These are phyloP conservation scores for Aspergillus neoniger DNA, from an alignment of 2,329 filamentous ascomycete species.

Conservation along the genomic window DNA sequence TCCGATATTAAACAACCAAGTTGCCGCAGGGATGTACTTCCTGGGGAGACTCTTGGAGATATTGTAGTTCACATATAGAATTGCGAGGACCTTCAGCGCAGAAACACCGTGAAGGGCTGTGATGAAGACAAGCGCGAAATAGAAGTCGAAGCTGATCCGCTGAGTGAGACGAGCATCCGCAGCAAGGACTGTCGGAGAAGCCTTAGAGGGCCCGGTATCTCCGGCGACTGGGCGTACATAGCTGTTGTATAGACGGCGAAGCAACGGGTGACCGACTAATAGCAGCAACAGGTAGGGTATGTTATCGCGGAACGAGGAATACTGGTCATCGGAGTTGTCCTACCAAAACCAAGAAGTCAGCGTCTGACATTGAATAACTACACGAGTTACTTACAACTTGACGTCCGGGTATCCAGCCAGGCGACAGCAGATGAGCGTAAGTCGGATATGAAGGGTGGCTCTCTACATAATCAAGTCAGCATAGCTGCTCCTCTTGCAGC, in stretches of 20 bases:
- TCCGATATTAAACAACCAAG: slow-evolving; percentile 87
- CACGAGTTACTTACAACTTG: slow-evolving; percentile 67
- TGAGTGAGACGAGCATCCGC: slow-evolving; percentile 64
- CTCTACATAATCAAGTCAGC: slow-evolving; percentile 52
- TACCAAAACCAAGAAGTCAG: slow-evolving; percentile 39
- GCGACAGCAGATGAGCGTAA: slow-evolving; percentile 69
- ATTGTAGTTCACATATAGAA: slow-evolving; percentile 79
- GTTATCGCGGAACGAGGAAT: slow-evolving; percentile 80
- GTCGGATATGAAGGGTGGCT: slow-evolving; percentile 78
- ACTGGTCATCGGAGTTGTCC: slow-evolving; percentile 91
- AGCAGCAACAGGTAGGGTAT: slow-evolving; percentile 77
- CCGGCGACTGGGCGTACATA: slow-evolving; percentile 48
- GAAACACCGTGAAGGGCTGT: slow-evolving; percentile 81
- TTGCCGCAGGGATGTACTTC: slow-evolving; percentile 69
- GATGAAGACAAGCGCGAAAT: slow-evolving; percentile 79
- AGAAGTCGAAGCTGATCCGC: slow-evolving; percentile 77
- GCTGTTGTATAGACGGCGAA: slow-evolving; percentile 71
- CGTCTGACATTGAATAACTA: neutral
- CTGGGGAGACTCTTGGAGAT: slow-evolving; percentile 73
- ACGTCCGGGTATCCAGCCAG: slow-evolving; percentile 89
- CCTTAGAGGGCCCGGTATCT: slow-evolving; percentile 22
- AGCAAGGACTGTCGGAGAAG: slow-evolving; percentile 27
- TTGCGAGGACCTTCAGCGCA: slow-evolving; percentile 74
- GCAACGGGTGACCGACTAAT: slow-evolving; percentile 74
- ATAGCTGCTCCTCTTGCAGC: neutral